Percentiles rank a stretch among this genome's conserved stretches.
Evolutionary conservation across 106 monocot genomes (phyloP).

Genomic region (Cymbidium sinense): DNA sequence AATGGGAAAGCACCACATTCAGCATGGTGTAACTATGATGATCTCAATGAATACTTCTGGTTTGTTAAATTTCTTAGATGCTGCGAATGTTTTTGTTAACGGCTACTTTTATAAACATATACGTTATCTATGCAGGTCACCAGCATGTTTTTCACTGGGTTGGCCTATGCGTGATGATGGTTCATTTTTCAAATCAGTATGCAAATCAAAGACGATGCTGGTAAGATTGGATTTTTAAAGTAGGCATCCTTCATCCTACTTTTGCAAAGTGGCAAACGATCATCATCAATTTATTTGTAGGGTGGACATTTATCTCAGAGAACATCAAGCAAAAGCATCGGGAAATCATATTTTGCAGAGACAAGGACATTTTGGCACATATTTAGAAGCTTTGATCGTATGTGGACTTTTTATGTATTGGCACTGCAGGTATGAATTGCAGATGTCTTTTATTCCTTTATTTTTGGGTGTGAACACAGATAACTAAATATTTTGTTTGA

Average conservation of each 20-base stretch:
- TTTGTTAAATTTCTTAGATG: slow-evolving; percentile 20
- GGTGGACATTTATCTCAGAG: slow-evolving; percentile 19
- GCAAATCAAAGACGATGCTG: slow-evolving; percentile 37
- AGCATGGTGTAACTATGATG: slow-evolving; percentile 97
- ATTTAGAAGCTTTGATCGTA: slow-evolving; percentile 94
- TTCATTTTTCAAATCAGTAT: slow-evolving; percentile 77
- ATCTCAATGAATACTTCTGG: slow-evolving; percentile 99
- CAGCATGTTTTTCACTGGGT: slow-evolving; percentile 91
- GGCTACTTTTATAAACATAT: slow-evolving; percentile 99
- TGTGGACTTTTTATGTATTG: slow-evolving; percentile 90
- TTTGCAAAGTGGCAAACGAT: not conserved
- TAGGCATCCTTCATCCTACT: slow-evolving; percentile 31
- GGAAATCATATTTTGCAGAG: slow-evolving; percentile 95
- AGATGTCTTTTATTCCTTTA: too few species aligned
- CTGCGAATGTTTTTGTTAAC: slow-evolving; percentile 40
- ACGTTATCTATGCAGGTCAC: slow-evolving; percentile 45
- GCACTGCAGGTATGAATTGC: slow-evolving; percentile 68
- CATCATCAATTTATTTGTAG: slow-evolving; percentile 25
- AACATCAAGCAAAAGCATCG: slow-evolving; percentile 46
- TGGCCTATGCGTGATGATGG: slow-evolving; percentile 99
- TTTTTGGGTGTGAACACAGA: slow-evolving; percentile 84
- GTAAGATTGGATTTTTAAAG: slow-evolving; percentile 43
- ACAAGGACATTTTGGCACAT: slow-evolving; percentile 98
- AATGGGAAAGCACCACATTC: slow-evolving; percentile 90
- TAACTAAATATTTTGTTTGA: too few species aligned